Evolutionary conservation across 768 basidiomycete genomes (phyloP).

Genomic region (Trametes coccinea): DNA sequence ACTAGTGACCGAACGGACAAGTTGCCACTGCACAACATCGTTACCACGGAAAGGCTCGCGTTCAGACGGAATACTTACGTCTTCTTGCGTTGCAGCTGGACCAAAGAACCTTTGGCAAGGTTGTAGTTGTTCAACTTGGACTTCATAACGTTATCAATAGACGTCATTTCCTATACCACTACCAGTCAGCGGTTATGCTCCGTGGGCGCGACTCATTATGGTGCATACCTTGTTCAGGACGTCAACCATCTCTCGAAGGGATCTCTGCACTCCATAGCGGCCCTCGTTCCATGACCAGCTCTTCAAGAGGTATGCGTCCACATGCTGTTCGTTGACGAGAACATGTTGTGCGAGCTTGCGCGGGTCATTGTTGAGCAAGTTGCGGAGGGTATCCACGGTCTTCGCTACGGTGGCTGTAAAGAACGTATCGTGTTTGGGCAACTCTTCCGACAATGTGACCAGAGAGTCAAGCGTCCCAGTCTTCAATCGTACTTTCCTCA

Average conservation of each 20-base stretch:
- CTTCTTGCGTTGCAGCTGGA: constrained; percentile 93
- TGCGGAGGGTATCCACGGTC: constrained; percentile 90
- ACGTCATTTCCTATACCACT: constrained; percentile 77
- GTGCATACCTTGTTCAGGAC: constrained; percentile 73
- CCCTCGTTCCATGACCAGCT: constrained; percentile 95
- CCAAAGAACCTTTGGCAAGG: constrained; percentile 87
- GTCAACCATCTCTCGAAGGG: constrained; percentile 84
- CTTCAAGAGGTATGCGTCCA: constrained; percentile 77
- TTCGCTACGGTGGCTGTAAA: constrained; percentile 90
- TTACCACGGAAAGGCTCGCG: background rate
- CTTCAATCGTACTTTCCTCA: constrained; percentile 38
- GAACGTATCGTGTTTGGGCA: constrained; percentile 87
- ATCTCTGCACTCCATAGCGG: constrained; percentile 81
- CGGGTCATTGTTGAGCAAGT: constrained; percentile 86
- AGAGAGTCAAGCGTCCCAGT: constrained; percentile 92
- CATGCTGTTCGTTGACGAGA: constrained; percentile 73
- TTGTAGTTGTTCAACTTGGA: constrained; percentile 90
- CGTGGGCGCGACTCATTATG: background rate
- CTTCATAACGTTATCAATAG: constrained; percentile 94
- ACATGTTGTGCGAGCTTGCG: constrained; percentile 73
- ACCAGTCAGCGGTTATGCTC: background rate
- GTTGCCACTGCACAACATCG: constrained; percentile 66
- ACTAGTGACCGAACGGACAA: constrained; percentile 87
- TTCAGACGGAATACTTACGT: constrained; percentile 49
- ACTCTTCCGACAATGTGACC: constrained; percentile 84